Base-by-base conservation (phyloP, 2,329 filamentous ascomycete genomes). In the Cadophora luteo-olivacea region DNA sequence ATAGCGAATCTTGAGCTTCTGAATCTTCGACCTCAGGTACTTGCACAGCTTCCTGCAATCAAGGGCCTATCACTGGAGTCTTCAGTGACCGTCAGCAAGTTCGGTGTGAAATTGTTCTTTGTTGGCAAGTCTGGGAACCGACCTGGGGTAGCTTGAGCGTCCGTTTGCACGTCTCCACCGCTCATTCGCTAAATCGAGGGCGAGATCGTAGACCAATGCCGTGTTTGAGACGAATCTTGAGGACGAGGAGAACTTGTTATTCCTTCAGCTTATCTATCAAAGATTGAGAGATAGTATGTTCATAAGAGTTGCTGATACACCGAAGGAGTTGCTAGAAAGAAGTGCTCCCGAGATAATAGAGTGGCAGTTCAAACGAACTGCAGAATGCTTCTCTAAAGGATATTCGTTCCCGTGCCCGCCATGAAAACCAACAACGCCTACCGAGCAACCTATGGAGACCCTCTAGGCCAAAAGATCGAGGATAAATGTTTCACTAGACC, bases 91-190 rank as follows among this genome's bases (percentile, higher is more conserved):
- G 67, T 73, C 69, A 69, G 68, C 66, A 70, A 69, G 72, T 81
- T 84, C 81, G 81, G 81, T 77, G 78, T 78, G 71, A 72, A 74
- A 72, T 64, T 75, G 73, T 77, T 78, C 83, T 85, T 85, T 84
- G 83, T 85, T 79, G 76, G 76, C 75, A 72, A 81, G 80, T 83
- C 82, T 83, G 71, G 82, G 81, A 84, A 82, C 83, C 81, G 82
- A 74, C 73, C 75, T 75, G 72, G 72, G 70, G 73, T 72, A 75
- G 65, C 61, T 79, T 77, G 79, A 77, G 70, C 72, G 72, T 76
- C 77, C 81, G 83, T 84, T 85, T 85, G 83, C 80, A 75, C 75
- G 72, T 75, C 79, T 72, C 82, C 81, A 84, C 82, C 83, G 82
- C 83, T 81, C 78, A 82, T 84, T 84, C 72, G 71, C 72, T 68